Conservation (phyloP, 805 yeast species). For the Suhomyces emberorum region DNA sequence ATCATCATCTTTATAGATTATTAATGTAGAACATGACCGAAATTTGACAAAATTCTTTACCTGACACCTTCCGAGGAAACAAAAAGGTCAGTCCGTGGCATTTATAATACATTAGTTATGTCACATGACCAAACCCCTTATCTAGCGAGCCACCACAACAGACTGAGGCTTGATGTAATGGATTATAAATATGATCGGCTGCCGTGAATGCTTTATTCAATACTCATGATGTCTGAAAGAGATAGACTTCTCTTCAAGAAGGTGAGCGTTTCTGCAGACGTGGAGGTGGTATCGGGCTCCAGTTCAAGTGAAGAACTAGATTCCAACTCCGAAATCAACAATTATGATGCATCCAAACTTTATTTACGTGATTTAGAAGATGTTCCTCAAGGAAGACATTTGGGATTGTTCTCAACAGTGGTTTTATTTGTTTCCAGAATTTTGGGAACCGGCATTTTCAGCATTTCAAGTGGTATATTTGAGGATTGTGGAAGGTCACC, state of each 20-base stretch:
- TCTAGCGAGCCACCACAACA: conserved; percentile 1
- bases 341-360: conserved; percentile 8
- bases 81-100: no score
- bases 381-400: conserved; percentile 70
- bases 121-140: no score
- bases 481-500: conserved; percentile 69
- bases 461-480: conserved; percentile 65
- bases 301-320: conserved; percentile 5
- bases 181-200: background rate
- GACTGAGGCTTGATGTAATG: background rate
- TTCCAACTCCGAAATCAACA: background rate
- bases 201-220: background rate
- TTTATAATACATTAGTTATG: no score
- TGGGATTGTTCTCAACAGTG: conserved; percentile 66
- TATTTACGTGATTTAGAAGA: conserved; percentile 42
- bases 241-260: background rate
- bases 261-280: background rate
- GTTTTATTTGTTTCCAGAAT: conserved; percentile 65
- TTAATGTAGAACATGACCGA: no score
- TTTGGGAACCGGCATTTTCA: conserved; percentile 76
- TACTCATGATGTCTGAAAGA: background rate
- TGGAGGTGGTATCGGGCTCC: conserved; percentile 1
- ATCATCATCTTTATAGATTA: no score
- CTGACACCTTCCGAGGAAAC: no score
- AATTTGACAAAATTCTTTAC: no score